phyloP scores from a whole-genome alignment of 768 basidiomycete species.

The Boletus patriciae region DNA sequence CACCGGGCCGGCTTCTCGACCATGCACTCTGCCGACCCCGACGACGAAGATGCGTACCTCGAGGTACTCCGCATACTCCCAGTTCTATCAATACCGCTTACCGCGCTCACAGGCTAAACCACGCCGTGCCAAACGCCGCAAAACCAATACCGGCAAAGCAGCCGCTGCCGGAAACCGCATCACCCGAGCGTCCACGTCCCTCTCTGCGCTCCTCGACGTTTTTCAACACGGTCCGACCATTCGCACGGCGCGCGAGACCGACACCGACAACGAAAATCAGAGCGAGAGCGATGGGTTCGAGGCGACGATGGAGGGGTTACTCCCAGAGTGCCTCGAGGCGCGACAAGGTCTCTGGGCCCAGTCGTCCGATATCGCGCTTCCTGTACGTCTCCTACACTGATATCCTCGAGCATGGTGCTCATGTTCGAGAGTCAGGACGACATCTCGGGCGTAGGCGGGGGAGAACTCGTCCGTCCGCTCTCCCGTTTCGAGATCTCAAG shows the following conservation, averaged over 20 bases:
- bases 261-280: not conserved
- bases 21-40: conserved; percentile 1
- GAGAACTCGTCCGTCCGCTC: conserved; percentile 38
- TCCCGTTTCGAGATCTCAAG: conserved; percentile 44
- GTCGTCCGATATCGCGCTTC: conserved; percentile 9
- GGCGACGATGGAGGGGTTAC: conserved; percentile 29
- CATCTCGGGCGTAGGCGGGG: not conserved
- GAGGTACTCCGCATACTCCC: conserved; percentile 15
- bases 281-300: conserved; percentile 34
- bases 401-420: not conserved
- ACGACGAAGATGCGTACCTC: conserved; percentile 20
- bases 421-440: conserved; percentile 9
- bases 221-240: conserved; percentile 16
- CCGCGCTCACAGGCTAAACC: conserved; percentile 8
- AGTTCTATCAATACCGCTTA: not conserved
- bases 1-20: not conserved
- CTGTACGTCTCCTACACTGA: conserved; percentile 9
- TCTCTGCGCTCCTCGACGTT: conserved; percentile 17
- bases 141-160: conserved; percentile 21
- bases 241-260: not conserved
- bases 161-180: conserved; percentile 5
- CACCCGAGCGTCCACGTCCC: conserved; percentile 20
- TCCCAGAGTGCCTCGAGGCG: conserved; percentile 37
- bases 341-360: conserved; percentile 28
- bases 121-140: conserved; percentile 29